Base-by-base conservation (phyloP, 1,139 yeast genomes). In the Kodamaea suecica region DNA sequence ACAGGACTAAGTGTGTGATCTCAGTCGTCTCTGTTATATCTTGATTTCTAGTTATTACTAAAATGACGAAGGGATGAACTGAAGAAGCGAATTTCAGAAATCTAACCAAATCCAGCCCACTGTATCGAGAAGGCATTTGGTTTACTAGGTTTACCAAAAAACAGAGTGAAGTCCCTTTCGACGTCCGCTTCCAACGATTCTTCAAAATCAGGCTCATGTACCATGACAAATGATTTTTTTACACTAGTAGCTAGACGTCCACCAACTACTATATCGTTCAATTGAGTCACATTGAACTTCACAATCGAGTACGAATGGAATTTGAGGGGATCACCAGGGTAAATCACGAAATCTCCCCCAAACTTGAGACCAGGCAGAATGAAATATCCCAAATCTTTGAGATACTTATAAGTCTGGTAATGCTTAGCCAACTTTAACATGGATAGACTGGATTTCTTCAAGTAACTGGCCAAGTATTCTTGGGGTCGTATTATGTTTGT, bases 191-290 rank as follows among this genome's bases (percentile, higher is more conserved):
- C 23, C 7, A 7, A 7, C 26, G 11, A 6, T n/a, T 19, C 8
- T 9, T 19, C 21, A 19, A 6, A 6, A 6, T 19, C 21, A 6
- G 21, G 21, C 28, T 25, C 28, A 17, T 75, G 82, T 3, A 80
- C 78, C 5, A 90, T 57, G 7, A 85, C 75, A 84, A 88, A 84
- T 25, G 84, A 69, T 57, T 92, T 92, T 56, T 92, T 90, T 8
- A 92, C 97, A 1, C 94, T 83, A 0, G 97, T 88, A 1, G 96
- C 96, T 37, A 92, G 61, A 44, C 98, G 67, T 0, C 97, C 97
- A 16, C 95, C 88, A 17, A 83, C 80, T 1, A 87, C 78, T 20
- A 88, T 55, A 36, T 78, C 80, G 64, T 47, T 73, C 69, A 42
- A 77, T 25, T 72, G 63, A 42, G 68, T 52, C 31, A 70, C 68